phyloP scores from a whole-genome alignment of 2,329 filamentous ascomycete species.

The Piedraia hortae region DNA sequence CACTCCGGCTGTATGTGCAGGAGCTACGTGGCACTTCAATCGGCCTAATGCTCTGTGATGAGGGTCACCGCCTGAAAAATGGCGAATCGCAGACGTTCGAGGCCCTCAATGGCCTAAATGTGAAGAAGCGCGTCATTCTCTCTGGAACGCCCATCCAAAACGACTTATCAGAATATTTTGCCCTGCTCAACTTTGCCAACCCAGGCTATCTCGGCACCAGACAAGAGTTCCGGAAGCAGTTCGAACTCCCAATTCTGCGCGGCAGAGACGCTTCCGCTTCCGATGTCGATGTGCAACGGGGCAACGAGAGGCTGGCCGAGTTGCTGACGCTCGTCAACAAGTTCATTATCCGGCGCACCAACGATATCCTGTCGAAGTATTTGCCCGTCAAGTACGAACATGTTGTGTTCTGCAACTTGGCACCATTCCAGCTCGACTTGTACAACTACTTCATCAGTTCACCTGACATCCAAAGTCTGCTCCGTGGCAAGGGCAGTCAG shows the following conservation, averaged over 20 bases:
- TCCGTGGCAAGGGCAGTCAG: slow-evolving; percentile 83
- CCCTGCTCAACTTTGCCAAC: slow-evolving; percentile 87
- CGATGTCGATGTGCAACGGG: slow-evolving; percentile 53
- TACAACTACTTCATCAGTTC: slow-evolving; percentile 97
- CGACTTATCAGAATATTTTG: slow-evolving; percentile 92
- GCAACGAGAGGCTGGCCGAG: slow-evolving; percentile 58
- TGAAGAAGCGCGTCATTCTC: slow-evolving; percentile 72
- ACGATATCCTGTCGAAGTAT: slow-evolving; percentile 95
- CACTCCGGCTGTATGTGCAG: slow-evolving; percentile 67
- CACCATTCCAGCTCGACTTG: slow-evolving; percentile 71
- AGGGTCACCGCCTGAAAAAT: slow-evolving; percentile 90
- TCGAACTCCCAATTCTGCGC: slow-evolving; percentile 71
- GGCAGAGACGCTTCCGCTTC: slow-evolving; percentile 77
- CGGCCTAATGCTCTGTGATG: slow-evolving; percentile 78
- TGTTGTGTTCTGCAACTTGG: slow-evolving; percentile 88
- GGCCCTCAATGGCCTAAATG: slow-evolving; percentile 70
- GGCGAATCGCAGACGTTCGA: slow-evolving; percentile 88
- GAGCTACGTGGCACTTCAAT: slow-evolving; percentile 77
- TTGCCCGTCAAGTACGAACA: slow-evolving; percentile 96
- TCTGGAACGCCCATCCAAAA: slow-evolving; percentile 97
- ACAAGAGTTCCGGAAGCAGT: slow-evolving; percentile 77
- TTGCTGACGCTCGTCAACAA: slow-evolving; percentile 75
- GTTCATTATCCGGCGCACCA: slow-evolving; percentile 91
- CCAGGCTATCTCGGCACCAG: slow-evolving; percentile 72
- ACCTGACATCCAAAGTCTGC: slow-evolving; percentile 71